phyloP scores from a whole-genome alignment of 768 basidiomycete genomes.

The Clavulina sp. region DNA sequence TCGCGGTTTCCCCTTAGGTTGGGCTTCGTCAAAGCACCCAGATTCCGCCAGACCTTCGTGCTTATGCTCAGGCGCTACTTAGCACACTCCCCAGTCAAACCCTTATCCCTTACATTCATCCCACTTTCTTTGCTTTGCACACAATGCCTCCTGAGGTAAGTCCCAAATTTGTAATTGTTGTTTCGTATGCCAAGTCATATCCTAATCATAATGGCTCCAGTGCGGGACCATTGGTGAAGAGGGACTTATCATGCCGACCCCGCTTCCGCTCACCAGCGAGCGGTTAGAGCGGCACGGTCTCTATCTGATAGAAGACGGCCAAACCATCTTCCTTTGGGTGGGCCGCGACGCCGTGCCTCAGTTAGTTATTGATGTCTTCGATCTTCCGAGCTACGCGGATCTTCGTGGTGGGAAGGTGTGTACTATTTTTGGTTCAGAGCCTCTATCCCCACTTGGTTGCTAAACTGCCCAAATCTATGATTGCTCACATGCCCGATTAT shows the following conservation, averaged over 20 bases:
- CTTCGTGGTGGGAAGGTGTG: conserved; percentile 85
- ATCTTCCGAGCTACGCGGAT: conserved; percentile 71
- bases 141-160: conserved; percentile 84
- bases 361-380: conserved; percentile 85
- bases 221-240: conserved; percentile 82
- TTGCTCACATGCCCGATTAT: conserved; percentile 3
- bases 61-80: conserved; percentile 84
- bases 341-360: conserved; percentile 98
- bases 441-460: no score
- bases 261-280: conserved; percentile 86
- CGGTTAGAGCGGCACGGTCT: conserved; percentile 87
- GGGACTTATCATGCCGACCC: conserved; percentile 74
- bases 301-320: conserved; percentile 92
- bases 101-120: conserved; percentile 87
- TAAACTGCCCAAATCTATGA: no score
- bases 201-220: conserved; percentile 27
- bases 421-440: background rate
- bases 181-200: background rate
- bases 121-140: conserved; percentile 88
- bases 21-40: conserved; percentile 91
- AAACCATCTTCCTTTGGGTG: conserved; percentile 95
- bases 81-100: conserved; percentile 82
- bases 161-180: background rate
- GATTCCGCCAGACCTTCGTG: conserved; percentile 90
- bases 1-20: conserved; percentile 32